Conservation (phyloP, 1,284 basidiomycete species). For the Trichosporon sp. region DNA sequence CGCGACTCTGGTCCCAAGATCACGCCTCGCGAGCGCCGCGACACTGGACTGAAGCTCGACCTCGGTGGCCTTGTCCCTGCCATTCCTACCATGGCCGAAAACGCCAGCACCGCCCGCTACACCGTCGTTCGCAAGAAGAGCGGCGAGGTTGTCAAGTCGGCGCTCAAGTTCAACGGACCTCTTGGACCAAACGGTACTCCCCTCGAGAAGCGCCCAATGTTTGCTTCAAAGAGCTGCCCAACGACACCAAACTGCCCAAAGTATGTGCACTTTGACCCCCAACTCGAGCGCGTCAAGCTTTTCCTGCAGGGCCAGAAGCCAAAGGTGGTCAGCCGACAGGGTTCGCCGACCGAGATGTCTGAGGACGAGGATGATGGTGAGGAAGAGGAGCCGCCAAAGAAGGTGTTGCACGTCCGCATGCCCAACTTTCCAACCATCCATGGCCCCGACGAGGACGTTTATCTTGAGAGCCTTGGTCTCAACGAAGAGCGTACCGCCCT, state of each 20-base stretch:
- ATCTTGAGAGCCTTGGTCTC: constrained; percentile 63
- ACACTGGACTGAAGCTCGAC: constrained; percentile 56
- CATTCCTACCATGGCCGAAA: constrained; percentile 24
- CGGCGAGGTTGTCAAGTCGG: constrained; percentile 87
- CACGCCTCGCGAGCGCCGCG: constrained; percentile 33
- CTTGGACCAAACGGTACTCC: constrained; percentile 46
- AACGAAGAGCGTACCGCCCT: constrained; percentile 65
- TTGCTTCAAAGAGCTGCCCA: constrained; percentile 66
- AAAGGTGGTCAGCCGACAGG: constrained; percentile 84
- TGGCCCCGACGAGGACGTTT: constrained; percentile 58
- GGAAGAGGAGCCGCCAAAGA: constrained; percentile 53
- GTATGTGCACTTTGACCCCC: constrained; percentile 87
- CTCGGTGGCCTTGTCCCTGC: constrained; percentile 46
- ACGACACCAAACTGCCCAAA: constrained; percentile 71
- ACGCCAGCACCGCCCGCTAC: constrained; percentile 36
- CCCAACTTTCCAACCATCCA: constrained; percentile 62
- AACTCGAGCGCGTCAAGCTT: constrained; percentile 84
- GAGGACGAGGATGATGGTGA: constrained; percentile 79
- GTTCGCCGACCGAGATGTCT: constrained; percentile 78
- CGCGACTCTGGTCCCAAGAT: constrained; percentile 24
- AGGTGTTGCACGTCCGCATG: constrained; percentile 56
- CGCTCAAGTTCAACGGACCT: constrained; percentile 72
- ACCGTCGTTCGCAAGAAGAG: constrained; percentile 77
- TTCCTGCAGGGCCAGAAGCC: constrained; percentile 94
- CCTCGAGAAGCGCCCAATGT: constrained; percentile 59